Percentiles rank a stretch among this genome's conserved stretches.
These are phyloP conservation scores for Xylaria nigripes DNA, from an alignment of 495 filamentous ascomycete genomes.

Conservation along the genomic window DNA sequence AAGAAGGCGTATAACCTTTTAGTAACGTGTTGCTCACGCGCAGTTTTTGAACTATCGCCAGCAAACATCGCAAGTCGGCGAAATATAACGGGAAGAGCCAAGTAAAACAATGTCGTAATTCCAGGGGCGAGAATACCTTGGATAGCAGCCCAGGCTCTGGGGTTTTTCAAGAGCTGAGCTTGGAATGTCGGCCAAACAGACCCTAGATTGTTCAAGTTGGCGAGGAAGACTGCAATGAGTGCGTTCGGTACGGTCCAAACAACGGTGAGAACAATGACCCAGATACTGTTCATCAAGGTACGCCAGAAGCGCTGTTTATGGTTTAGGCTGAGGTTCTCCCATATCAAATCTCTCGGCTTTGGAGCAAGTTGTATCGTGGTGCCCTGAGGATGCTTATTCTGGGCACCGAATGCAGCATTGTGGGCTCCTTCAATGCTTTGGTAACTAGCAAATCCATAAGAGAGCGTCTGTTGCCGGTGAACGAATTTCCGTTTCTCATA, in stretches of 20 bases:
- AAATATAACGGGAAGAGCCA: conserved; percentile 69
- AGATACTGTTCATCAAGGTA: conserved; percentile 57
- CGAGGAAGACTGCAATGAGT: conserved; percentile 70
- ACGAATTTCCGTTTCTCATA: conserved; percentile 59
- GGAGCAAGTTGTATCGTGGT: conserved; percentile 62
- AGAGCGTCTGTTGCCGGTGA: conserved; percentile 66
- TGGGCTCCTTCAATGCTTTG: conserved; percentile 68
- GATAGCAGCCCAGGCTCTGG: conserved; percentile 60
- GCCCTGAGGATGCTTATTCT: conserved; percentile 61
- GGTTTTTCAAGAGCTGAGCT: conserved; percentile 45
- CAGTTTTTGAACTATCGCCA: conserved; percentile 70
- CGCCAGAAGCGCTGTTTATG: conserved; percentile 53
- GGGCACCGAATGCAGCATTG: conserved; percentile 59
- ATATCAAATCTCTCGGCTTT: conserved; percentile 70
- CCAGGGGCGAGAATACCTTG: conserved; percentile 78
- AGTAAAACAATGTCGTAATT: conserved; percentile 67
- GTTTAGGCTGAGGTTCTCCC: conserved; percentile 65
- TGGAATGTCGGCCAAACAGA: conserved; percentile 62
- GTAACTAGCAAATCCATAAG: conserved; percentile 77
- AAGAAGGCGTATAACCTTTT: conserved; percentile 76
- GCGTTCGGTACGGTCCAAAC: conserved; percentile 73
- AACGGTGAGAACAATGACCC: conserved; percentile 60
- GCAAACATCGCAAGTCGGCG: conserved; percentile 54
- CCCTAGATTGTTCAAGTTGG: conserved; percentile 61
- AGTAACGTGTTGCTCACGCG: conserved; percentile 68